Evolutionary conservation across 1,139 yeast species (phyloP), one percentile per base, ranked within the genome.

Genomic region (Debaryomyces nepalensis): DNA sequence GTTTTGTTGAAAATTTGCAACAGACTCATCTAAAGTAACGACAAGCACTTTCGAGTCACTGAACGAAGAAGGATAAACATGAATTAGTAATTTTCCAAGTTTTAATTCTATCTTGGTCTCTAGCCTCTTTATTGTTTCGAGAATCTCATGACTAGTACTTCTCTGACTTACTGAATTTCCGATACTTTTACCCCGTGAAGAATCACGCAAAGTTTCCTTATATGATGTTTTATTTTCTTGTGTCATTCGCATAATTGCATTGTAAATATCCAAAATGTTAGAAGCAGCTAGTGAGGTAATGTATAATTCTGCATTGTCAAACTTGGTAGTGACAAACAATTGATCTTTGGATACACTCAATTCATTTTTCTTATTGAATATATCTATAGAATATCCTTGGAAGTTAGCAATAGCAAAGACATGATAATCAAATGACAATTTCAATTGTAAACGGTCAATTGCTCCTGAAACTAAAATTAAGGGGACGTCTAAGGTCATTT

Each of bases 261-360:
- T 84, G 54, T 81, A 78, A 36, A 93, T 83, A 63, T 91, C 97
- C 50, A 84, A 71, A 23, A 88, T 68, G 54, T 86, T 89, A 0
- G 96, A 84, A 0, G 95, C 95, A 0, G 95, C 84, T 53, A 93
- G 73, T 0, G 96, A 88, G 0, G 98, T 90, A 44, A 86, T 70
- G 53, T 79, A 87, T 1, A 88, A 54, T 44, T 79, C 81, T 9
- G 84, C 72, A 0, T 80, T 70, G 3, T 73, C 81, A 50, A 87
- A 75, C 12, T 74, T 72, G 1, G 82, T 70, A 2, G 74, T 68
- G 1, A 82, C 87, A 45, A 77, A 77, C 15, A 91, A 66, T 43
- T 80, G 77, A 55, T 89, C 96, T 43, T 79, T 79, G 20, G 73
- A 60, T 3, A 68, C 59, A 22, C 72, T 58, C 3, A 56, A 55